A percentile compares a stretch with the other conserved stretches of the same genome.
Evolutionary conservation across 192 early-diverging fungal genomes (phyloP).

Genomic region (Coemansia sp.): DNA sequence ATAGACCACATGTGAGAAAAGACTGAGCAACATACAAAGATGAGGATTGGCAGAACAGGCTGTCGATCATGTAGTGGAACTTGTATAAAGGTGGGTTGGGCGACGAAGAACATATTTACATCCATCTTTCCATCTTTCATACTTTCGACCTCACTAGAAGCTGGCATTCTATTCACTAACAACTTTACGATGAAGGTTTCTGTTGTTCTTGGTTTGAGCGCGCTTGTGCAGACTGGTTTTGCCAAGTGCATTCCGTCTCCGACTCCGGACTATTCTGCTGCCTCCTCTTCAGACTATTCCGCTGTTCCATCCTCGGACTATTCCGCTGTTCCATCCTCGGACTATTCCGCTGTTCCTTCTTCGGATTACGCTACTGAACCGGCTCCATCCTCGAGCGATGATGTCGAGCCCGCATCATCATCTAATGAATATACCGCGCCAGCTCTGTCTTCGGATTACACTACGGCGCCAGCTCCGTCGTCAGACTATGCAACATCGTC

Average conservation of each 20-base stretch:
- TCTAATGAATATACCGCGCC: background rate
- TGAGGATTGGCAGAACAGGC: background rate
- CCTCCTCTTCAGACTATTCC: background rate
- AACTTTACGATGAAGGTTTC: constrained; percentile 26
- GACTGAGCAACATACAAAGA: background rate
- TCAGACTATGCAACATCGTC: background rate
- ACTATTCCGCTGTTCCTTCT: background rate
- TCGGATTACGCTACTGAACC: background rate
- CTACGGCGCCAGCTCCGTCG: background rate
- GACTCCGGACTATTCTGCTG: background rate
- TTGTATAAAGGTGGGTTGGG: background rate
- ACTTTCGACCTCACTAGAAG: background rate
- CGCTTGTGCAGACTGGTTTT: constrained; percentile 21
- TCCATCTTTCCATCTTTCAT: background rate
- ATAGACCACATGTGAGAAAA: too few relatives aligned
- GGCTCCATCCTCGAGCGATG: background rate
- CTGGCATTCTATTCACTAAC: background rate
- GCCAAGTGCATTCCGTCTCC: constrained; percentile 24
- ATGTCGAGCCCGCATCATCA: background rate
- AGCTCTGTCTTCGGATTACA: background rate
- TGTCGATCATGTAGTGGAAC: background rate
- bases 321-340: background rate
- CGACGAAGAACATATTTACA: background rate
- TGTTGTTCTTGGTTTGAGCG: constrained; percentile 9
- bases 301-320: background rate